Conservation (phyloP, 768 basidiomycete species). For the Lactarius hatsudake region DNA sequence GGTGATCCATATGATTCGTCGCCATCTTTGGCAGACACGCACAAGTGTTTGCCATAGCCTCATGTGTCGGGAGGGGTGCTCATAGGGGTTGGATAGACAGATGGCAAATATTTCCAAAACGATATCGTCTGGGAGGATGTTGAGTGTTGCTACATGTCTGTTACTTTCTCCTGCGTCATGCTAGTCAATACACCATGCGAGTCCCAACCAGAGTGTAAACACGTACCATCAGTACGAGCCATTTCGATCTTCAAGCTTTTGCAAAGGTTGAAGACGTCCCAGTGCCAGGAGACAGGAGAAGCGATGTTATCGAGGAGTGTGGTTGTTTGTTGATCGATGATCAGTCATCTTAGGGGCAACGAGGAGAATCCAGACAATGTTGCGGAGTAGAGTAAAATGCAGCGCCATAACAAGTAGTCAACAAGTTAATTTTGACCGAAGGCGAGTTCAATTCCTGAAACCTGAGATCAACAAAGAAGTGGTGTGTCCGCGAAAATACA, state of each 20-base stretch:
- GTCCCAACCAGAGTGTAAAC: background rate
- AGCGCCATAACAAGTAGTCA: too few relatives aligned
- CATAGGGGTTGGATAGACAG: background rate
- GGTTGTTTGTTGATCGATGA: too few relatives aligned
- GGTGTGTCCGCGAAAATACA: too few relatives aligned
- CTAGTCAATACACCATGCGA: background rate
- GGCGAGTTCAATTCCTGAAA: too few relatives aligned
- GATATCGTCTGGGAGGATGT: background rate
- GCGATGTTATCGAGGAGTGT: too few relatives aligned
- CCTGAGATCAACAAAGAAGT: too few relatives aligned
- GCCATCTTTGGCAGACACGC: background rate
- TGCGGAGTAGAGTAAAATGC: too few relatives aligned
- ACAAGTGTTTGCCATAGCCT: background rate
- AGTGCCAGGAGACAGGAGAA: constrained; percentile 11
- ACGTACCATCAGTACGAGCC: background rate
- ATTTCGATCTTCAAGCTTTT: background rate
- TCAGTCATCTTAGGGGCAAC: too few relatives aligned
- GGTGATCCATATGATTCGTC: background rate
- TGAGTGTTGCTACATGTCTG: background rate
- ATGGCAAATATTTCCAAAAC: background rate
- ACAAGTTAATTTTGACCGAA: too few relatives aligned
- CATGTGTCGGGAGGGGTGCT: too few relatives aligned
- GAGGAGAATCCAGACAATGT: too few relatives aligned
- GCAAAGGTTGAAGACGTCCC: background rate
- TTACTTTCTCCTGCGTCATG: background rate